Base-by-base conservation (phyloP, 352 stramenopile genomes). In the Phytophthora tubulina region DNA sequence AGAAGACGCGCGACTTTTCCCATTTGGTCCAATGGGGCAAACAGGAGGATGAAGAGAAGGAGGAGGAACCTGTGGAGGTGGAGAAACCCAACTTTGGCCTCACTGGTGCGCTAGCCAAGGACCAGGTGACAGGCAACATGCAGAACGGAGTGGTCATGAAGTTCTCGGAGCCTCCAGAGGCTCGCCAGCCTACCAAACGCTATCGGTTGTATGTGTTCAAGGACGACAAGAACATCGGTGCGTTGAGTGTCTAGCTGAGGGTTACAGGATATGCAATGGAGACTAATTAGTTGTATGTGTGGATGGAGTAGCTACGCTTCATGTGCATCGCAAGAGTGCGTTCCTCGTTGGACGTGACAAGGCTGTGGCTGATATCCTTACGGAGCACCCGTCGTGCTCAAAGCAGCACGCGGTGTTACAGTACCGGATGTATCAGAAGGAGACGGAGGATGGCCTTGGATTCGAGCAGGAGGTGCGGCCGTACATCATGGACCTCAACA, bases 201-300 rank as follows among this genome's bases (percentile, higher is more conserved):
- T 99, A 97, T 91, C 87, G 97, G 14, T 78, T 99, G 4, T 99
- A 99, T 80, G 97, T 99, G 38, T 99, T 99, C 79, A 98, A 99
- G 70, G 81, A 89, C 68, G 89, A 97, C 60, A 72, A 94, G 31
- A 68, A 85, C 9, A 81, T 97, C 42, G 81, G 90, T 96, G 65
- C 44, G 42, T 54, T 46, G 82, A 17, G 8, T 62, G n/a, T 10
- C 2, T 21, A 51, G 15, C 63, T 64, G 30, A 41, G 8, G 17
- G 31, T 35, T 15, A 32, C 2, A 10, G 27, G 8, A 27, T 27
- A 27, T 62, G 27, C 48, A 14, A 9, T 36, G 27, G 59, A 74
- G 42, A 17, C 41, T 62, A 14, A 64, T 17, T 64, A 21, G 46
- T 7, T n/a, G 46, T 61, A 27, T 60, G 82, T 52, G 60, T 81